Evolutionary conservation across 2,329 filamentous ascomycete species (phyloP).

Genomic region (Epichloe uncinata): DNA sequence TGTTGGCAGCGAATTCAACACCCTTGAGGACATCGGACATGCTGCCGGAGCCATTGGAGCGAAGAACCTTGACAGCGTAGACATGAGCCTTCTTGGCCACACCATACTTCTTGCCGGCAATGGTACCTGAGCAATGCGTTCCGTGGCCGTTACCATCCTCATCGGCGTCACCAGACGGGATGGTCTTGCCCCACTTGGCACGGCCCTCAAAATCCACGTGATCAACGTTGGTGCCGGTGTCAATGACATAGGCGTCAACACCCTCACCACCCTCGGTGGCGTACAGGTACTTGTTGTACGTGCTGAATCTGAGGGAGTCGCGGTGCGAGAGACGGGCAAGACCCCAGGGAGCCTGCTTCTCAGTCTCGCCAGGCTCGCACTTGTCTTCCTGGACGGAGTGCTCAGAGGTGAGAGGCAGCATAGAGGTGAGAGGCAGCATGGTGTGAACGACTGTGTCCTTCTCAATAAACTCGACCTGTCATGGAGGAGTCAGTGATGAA

Average conservation of each 20-base stretch:
- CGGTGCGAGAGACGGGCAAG: conserved; percentile 96
- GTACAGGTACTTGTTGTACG: conserved; percentile 98
- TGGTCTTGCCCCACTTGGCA: conserved; percentile 93
- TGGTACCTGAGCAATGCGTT: conserved; percentile 96
- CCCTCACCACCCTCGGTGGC: conserved; percentile 83
- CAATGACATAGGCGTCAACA: conserved; percentile 96
- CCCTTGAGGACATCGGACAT: conserved; percentile 99
- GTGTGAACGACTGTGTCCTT: conserved; percentile 86
- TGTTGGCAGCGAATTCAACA: conserved; percentile 82
- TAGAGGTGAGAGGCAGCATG: conserved; percentile 45
- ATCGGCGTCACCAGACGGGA: conserved; percentile 73
- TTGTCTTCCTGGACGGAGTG: conserved; percentile 23
- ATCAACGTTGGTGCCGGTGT: conserved; percentile 86
- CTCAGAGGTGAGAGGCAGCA: conserved; percentile 28
- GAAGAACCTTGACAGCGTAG: conserved; percentile 95
- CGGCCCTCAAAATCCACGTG: conserved; percentile 97
- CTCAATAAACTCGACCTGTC: conserved; percentile 90
- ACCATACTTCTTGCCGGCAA: conserved; percentile 97
- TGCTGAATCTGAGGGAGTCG: conserved; percentile 71
- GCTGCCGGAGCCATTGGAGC: conserved; percentile 91
- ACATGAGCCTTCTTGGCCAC: conserved; percentile 97
- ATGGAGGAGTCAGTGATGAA: not conserved
- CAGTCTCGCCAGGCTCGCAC: conserved; percentile 42
- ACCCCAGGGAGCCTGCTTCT: conserved; percentile 98
- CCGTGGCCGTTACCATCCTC: conserved; percentile 95